These are phyloP conservation scores for Leptographium radiaticola DNA, from an alignment of 2,329 filamentous ascomycete species.

Conservation along the genomic window DNA sequence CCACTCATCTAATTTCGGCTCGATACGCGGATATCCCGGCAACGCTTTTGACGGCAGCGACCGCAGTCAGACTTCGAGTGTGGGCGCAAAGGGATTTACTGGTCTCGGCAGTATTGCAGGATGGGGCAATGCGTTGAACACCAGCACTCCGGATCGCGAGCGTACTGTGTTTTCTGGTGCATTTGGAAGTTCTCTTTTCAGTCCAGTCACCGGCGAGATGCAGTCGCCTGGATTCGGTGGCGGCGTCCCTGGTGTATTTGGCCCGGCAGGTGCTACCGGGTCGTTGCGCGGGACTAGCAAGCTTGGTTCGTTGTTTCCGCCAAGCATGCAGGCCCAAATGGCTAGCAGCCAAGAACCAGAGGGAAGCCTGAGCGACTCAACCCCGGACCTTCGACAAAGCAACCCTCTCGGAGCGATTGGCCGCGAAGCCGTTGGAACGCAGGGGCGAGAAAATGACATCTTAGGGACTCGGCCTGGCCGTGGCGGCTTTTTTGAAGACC, in stretches of 20 bases:
- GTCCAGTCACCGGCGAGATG: constrained; percentile 55
- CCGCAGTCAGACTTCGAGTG: constrained; percentile 85
- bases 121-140: constrained; percentile 45
- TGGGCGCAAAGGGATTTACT: constrained; percentile 63
- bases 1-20: constrained; percentile 37
- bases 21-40: constrained; percentile 35
- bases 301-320: constrained; percentile 75
- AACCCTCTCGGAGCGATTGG: constrained; percentile 57
- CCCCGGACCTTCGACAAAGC: constrained; percentile 45
- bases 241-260: constrained; percentile 22
- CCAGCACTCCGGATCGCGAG: constrained; percentile 56
- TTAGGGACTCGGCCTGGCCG: constrained; percentile 40
- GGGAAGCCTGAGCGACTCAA: constrained; percentile 45
- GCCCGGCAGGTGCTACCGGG: constrained; percentile 38
- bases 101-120: constrained; percentile 47
- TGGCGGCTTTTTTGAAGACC: constrained; percentile 11
- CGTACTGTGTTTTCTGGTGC: constrained; percentile 41
- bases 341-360: constrained; percentile 43
- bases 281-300: constrained; percentile 68
- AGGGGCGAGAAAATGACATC: constrained; percentile 39
- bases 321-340: constrained; percentile 86
- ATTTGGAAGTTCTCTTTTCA: constrained; percentile 72
- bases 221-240: constrained; percentile 61
- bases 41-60: constrained; percentile 58
- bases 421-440: constrained; percentile 42